Conservation (phyloP, 2,329 filamentous ascomycete species). For the Alternaria triticina region DNA sequence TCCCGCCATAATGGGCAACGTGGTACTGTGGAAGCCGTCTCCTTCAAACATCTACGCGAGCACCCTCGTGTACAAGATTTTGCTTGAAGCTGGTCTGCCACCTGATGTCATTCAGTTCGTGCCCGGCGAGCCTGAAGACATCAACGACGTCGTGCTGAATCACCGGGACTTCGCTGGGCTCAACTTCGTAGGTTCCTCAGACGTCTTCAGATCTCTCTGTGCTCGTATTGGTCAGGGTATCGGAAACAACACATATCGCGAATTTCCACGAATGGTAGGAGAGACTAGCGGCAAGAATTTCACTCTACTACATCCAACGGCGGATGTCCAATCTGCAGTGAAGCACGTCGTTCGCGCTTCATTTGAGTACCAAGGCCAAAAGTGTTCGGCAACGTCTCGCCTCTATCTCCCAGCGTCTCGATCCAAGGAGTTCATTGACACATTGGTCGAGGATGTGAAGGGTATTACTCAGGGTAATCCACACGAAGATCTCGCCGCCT, state of each 20-base stretch:
- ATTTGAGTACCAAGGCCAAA: conserved; percentile 89
- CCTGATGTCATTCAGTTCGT: conserved; percentile 90
- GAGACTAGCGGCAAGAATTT: conserved; percentile 95
- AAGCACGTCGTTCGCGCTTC: conserved; percentile 82
- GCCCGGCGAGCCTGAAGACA: conserved; percentile 81
- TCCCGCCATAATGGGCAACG: conserved; percentile 88
- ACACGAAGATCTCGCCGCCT: conserved; percentile 69
- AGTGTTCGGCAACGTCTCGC: conserved; percentile 83
- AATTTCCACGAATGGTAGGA: conserved; percentile 85
- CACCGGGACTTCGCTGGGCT: conserved; percentile 85
- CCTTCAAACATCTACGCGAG: conserved; percentile 84
- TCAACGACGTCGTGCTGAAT: conserved; percentile 76
- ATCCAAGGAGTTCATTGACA: conserved; percentile 71
- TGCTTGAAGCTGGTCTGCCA: conserved; percentile 89
- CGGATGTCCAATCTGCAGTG: conserved; percentile 77
- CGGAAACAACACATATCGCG: conserved; percentile 77
- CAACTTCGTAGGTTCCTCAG: conserved; percentile 90
- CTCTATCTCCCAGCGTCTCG: conserved; percentile 76
- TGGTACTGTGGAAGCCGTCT: conserved; percentile 93
- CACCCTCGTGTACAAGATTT: conserved; percentile 85
- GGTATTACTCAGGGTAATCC: conserved; percentile 73
- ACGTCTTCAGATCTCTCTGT: conserved; percentile 86
- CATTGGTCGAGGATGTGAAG: conserved; percentile 69
- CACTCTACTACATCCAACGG: conserved; percentile 77
- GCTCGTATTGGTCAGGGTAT: conserved; percentile 82